Base-by-base conservation (phyloP, 1,284 basidiomycete species). In the Ustilago trichophora region DNA sequence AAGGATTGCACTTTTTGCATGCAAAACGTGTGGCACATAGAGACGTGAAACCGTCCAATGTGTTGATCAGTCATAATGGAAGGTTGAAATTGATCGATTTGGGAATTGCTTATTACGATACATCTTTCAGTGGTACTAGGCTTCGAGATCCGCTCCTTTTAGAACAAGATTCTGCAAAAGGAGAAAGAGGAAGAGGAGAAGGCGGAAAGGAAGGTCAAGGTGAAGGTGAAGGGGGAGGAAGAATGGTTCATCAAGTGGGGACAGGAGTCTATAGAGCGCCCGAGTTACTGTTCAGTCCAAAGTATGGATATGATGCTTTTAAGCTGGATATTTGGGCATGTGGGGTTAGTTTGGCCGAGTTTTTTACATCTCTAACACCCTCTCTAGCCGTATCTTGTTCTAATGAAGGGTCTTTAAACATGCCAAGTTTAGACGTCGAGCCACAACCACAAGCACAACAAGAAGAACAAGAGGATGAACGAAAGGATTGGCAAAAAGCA, bases 241-340 rank as follows among this genome's bases (percentile, higher is more conserved):
- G 33, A 24, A 43, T 50, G 44, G 53, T 76, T 6, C 55, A 52
- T 43, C 65, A 77, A 24, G 69, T 32, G 1, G 57, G 66, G 0
- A 73, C 66, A 87, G 92, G 34, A 84, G 50, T 89, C 0, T 95
- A 94, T 80, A 88, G 93, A 16, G 90, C 94, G 0, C 93, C 93
- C 0, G 95, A 98, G 78, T 86, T 97, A 0, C 85, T 97, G 3
- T 96, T 97, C 65, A 53, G 75, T 2, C 90, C 89, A 0, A 83
- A 88, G 0, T 83, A 84, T 7, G 82, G 83, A 3, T 97, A 97
- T 82, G 86, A 91, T 64, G 85, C 91, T 0, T 84, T 84, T 36
- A 88, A 89, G 0, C 83, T 90, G n/a, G 94, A 97, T 76, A 82
- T 90, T 1, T 98, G 94, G 95, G 88, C 90, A 29, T 82, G 91